These are phyloP conservation scores for Apiotrichum mycotoxinovorans DNA, from an alignment of 1,284 basidiomycete species.

Conservation along the genomic window DNA sequence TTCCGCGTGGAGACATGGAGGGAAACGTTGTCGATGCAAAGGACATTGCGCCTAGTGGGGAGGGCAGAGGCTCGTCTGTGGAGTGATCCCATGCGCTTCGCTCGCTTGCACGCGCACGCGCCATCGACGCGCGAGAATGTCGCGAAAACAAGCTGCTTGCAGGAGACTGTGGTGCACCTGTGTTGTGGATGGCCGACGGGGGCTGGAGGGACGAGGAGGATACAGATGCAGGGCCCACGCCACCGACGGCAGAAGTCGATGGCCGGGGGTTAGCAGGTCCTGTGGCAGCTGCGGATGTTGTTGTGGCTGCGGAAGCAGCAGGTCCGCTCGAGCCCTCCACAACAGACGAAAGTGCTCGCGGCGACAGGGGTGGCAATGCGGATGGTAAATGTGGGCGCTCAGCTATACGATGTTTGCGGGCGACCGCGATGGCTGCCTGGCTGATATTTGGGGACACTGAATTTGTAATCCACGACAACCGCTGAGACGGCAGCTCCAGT, in stretches of 20 bases:
- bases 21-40: conserved; percentile 1
- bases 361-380: neutral
- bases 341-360: neutral
- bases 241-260: neutral
- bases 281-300: neutral
- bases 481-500: no score
- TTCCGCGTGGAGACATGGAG: neutral
- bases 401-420: no score
- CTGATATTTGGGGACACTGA: no score
- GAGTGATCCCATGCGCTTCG: neutral
- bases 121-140: neutral
- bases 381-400: no score
- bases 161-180: neutral
- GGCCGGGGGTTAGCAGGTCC: neutral
- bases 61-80: neutral
- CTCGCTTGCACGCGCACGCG: neutral
- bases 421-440: no score
- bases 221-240: neutral
- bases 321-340: neutral
- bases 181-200: neutral
- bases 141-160: conserved; percentile 2
- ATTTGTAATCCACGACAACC: no score
- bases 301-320: neutral
- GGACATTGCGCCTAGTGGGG: neutral
- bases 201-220: neutral